Base-by-base conservation (phyloP, 331 rosid genomes). In the Phaseolus coccineus region DNA sequence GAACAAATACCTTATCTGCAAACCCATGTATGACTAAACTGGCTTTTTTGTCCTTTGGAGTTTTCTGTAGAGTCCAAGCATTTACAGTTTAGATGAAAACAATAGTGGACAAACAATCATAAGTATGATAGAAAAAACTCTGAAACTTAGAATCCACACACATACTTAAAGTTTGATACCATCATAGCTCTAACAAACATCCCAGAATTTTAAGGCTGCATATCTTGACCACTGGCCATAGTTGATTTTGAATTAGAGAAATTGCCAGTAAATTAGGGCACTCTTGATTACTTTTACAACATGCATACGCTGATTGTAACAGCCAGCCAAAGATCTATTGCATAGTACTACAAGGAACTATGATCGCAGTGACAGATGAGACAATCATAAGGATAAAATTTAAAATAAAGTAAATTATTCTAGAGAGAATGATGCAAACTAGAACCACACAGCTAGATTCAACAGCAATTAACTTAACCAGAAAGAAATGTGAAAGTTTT, bases 41-140 rank as follows among this genome's bases (percentile, higher is more conserved):
- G 78, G 98, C 99, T 78, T 91, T 95, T 87, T 91, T 95, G 85
- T 95, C 99, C 87, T 95, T 95, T 0, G 99, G 99, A 77, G 99
- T 95, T 86, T 95, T 88, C 99, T 95, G 94, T 39, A 28, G 75
- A 87, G 77, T 78, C 44, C 62, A 84, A 85, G 71, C 78, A 56
- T 79, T 57, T 61, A 80, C 25, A 81, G 50, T 22, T 87, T 55
- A 78, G 58, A 74, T 64, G 47, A 27, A 33, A 68, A 78, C 42
- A 55, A 76, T 66, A 37, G 62, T 64, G 28, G 46, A 58, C 48
- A 83, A 52, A 58, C 48, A 83, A 40, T 74, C 61, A 78, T 64
- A 37, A 27, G 44, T 61, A 27, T 24, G 12, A 64, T 10, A 68
- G 46, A 37, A 66, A 75, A 31, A 65, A 24, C 59, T 35, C 22